Evolutionary conservation across 2,329 filamentous ascomycete genomes (phyloP).

Genomic region (Fusarium sp.): DNA sequence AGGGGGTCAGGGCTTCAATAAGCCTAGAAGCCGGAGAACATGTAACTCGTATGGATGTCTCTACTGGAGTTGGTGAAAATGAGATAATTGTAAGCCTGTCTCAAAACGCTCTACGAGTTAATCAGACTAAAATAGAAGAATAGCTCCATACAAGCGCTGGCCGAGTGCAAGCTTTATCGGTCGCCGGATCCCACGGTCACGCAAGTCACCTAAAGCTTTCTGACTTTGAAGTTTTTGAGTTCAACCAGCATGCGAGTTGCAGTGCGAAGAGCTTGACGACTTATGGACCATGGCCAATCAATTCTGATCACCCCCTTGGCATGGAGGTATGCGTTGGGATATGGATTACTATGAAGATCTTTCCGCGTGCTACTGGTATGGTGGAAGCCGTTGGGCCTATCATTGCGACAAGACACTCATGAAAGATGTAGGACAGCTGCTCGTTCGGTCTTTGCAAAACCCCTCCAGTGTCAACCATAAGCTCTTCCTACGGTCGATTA

Average conservation of each 20-base stretch:
- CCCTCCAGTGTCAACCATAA: too few relatives aligned
- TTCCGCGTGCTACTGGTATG: neutral
- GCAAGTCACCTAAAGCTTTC: too few relatives aligned
- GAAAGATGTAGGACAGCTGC: too few relatives aligned
- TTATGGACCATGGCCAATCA: too few relatives aligned
- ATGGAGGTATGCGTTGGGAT: neutral
- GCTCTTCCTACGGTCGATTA: too few relatives aligned
- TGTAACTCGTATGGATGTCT: neutral
- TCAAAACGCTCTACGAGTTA: neutral
- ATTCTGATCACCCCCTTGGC: neutral
- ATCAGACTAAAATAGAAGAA: neutral
- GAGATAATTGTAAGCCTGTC: conserved; percentile 6
- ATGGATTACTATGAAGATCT: conserved; percentile 9
- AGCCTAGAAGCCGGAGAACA: neutral
- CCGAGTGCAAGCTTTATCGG: neutral
- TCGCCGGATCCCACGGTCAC: neutral
- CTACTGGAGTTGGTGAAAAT: neutral
- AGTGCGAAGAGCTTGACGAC: too few relatives aligned
- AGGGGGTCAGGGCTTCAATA: neutral
- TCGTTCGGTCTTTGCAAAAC: too few relatives aligned
- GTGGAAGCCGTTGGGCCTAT: conserved; percentile 1
- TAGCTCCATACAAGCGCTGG: neutral
- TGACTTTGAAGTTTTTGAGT: neutral
- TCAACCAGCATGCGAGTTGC: neutral
- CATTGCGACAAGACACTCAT: neutral